A percentile compares a stretch with the other conserved stretches of the same genome.
These are phyloP conservation scores for Ogataea paraovalis DNA, from an alignment of 805 yeast genomes.

Conservation along the genomic window DNA sequence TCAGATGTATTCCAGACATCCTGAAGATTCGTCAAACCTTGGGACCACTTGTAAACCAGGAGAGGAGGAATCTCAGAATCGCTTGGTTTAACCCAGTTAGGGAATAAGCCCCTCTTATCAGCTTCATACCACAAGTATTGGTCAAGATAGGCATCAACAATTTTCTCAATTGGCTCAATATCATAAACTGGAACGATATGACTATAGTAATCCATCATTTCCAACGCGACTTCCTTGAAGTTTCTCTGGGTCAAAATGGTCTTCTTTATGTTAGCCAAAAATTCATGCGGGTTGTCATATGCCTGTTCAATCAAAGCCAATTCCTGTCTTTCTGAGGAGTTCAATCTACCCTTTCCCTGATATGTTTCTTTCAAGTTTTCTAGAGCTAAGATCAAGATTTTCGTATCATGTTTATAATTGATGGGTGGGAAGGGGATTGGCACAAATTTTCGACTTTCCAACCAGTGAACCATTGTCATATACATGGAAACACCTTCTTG, in stretches of 20 bases:
- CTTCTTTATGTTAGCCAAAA: constrained; percentile 77
- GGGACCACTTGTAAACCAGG: constrained; percentile 90
- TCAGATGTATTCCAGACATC: constrained; percentile 73
- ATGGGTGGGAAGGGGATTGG: constrained; percentile 94
- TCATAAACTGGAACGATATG: constrained; percentile 81
- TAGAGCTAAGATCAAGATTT: constrained; percentile 80
- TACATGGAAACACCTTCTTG: constrained; percentile 86
- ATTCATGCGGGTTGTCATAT: constrained; percentile 94
- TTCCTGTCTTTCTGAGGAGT: constrained; percentile 87
- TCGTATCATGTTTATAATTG: constrained; percentile 89
- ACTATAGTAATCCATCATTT: constrained; percentile 88
- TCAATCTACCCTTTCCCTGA: constrained; percentile 69
- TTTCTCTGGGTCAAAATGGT: constrained; percentile 82
- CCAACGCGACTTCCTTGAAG: constrained; percentile 81
- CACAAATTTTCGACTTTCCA: constrained; percentile 74
- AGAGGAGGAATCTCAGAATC: constrained; percentile 93
- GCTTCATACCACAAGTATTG: constrained; percentile 97
- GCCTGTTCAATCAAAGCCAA: constrained; percentile 92
- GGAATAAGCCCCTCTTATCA: constrained; percentile 80
- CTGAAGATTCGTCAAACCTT: constrained; percentile 76
- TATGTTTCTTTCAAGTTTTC: constrained; percentile 83
- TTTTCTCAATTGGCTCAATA: constrained; percentile 88
- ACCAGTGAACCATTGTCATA: constrained; percentile 87
- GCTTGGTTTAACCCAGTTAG: constrained; percentile 94
- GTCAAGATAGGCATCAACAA: constrained; percentile 93